Evolutionary conservation across 2,329 filamentous ascomycete genomes (phyloP).

Genomic region (Pleomassaria siparia): DNA sequence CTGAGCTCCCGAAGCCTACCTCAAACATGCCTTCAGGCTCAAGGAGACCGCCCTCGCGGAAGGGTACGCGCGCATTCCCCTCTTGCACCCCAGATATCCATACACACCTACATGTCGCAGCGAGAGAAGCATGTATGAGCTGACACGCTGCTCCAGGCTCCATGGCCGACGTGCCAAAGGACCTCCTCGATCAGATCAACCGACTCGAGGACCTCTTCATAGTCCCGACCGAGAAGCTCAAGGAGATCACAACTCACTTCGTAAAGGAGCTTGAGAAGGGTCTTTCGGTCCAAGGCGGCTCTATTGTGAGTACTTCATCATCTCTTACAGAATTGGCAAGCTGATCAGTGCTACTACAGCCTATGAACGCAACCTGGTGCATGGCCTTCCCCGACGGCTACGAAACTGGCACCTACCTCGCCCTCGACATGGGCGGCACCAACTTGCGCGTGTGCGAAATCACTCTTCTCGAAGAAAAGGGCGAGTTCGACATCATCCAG

Average conservation of each 20-base stretch:
- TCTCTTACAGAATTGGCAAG: neutral
- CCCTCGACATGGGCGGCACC: constrained; percentile 94
- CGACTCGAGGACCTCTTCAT: constrained; percentile 82
- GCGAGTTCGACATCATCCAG: constrained; percentile 93
- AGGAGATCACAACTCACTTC: constrained; percentile 89
- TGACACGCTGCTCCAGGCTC: constrained; percentile 63
- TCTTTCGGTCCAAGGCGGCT: constrained; percentile 82
- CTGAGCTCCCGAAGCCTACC: neutral
- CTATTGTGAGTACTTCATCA: constrained; percentile 68
- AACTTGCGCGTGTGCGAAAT: constrained; percentile 96
- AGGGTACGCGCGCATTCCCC: constrained; percentile 60
- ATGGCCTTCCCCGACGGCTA: constrained; percentile 86
- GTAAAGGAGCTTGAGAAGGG: constrained; percentile 84
- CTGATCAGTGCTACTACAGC: constrained; percentile 58
- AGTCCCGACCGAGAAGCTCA: constrained; percentile 76
- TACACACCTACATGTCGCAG: neutral
- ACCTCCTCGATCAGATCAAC: constrained; percentile 79
- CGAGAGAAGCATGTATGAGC: constrained; percentile 11
- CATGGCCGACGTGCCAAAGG: constrained; percentile 86
- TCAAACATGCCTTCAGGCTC: constrained; percentile 55
- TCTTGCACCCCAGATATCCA: neutral
- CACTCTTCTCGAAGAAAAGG: constrained; percentile 81
- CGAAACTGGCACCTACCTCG: constrained; percentile 84
- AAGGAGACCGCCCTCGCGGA: constrained; percentile 67
- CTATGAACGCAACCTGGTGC: constrained; percentile 98